phyloP scores from a whole-genome alignment of 345 rosid species.

The Psidium guajava region DNA sequence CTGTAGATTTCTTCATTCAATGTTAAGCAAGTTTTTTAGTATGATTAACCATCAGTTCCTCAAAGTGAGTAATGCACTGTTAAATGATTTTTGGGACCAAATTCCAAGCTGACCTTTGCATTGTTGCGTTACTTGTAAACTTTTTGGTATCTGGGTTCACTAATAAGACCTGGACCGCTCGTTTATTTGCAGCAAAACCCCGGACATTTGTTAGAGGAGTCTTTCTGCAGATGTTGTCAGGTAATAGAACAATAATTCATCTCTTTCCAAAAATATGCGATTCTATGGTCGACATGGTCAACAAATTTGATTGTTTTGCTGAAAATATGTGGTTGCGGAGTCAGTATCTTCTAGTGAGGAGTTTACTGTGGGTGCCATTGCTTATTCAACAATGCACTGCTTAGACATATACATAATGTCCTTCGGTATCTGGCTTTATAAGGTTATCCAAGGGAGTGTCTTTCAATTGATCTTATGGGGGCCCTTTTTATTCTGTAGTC shows the following conservation, averaged over 20 bases:
- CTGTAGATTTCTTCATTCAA: neutral
- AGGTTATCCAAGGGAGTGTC: neutral
- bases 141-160: neutral
- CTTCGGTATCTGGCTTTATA: neutral
- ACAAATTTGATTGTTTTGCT: neutral
- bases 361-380: neutral
- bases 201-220: conserved; percentile 62
- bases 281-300: neutral
- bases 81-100: neutral
- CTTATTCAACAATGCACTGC: neutral
- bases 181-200: conserved; percentile 52
- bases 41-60: neutral
- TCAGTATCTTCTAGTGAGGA: neutral
- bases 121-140: neutral
- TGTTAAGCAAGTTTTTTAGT: neutral
- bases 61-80: neutral
- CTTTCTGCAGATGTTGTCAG: conserved; percentile 81
- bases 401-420: neutral
- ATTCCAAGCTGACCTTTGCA: neutral
- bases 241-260: conserved; percentile 16
- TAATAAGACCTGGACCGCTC: conserved; percentile 2
- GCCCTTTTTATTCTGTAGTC: neutral
- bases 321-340: neutral
- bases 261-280: neutral
- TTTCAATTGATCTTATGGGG: neutral